Conservation (phyloP, 208 protist genomes). For the Lotmaria passim region DNA sequence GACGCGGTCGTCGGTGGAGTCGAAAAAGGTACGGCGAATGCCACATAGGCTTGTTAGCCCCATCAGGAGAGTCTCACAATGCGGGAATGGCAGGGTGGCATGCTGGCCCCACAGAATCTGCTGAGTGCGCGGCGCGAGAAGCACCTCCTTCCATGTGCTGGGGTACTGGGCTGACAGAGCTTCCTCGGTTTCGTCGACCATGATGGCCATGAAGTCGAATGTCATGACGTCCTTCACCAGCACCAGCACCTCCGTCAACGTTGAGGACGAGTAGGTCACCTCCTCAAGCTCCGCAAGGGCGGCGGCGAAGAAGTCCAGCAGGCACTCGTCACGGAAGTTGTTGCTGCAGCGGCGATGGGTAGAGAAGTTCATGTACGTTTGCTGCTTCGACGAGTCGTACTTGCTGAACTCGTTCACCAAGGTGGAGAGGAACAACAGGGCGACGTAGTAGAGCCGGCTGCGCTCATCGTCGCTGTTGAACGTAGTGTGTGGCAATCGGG, state of each 20-base stretch:
- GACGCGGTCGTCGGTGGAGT: conserved; percentile 62
- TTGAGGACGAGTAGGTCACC: conserved; percentile 31
- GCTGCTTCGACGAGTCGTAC: conserved; percentile 68
- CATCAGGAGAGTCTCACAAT: conserved; percentile 61
- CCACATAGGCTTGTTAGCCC: conserved; percentile 74
- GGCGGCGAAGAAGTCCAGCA: conserved; percentile 66
- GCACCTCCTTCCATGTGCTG: conserved; percentile 59
- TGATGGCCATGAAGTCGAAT: conserved; percentile 89
- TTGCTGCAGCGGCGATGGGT: conserved; percentile 78
- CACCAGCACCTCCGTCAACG: conserved; percentile 47
- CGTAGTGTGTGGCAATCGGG: conserved; percentile 13
- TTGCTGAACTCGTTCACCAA: conserved; percentile 72
- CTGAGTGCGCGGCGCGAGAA: conserved; percentile 57
- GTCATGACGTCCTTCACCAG: conserved; percentile 68
- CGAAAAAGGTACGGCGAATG: conserved; percentile 84
- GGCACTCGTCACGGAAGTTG: conserved; percentile 75
- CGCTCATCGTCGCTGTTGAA: conserved; percentile 27
- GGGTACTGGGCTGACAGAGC: conserved; percentile 76
- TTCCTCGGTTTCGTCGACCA: conserved; percentile 86
- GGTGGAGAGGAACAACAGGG: conserved; percentile 60
- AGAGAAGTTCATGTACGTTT: conserved; percentile 78
- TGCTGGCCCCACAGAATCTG: conserved; percentile 79
- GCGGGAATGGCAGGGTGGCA: conserved; percentile 66
- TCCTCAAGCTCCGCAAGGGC: conserved; percentile 53
- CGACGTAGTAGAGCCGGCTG: conserved; percentile 32